A percentile compares a stretch with the other conserved stretches of the same genome.
These are phyloP conservation scores for Heliamphora pulchella DNA, from an alignment of 179 eudicot genomes.

Conservation along the genomic window DNA sequence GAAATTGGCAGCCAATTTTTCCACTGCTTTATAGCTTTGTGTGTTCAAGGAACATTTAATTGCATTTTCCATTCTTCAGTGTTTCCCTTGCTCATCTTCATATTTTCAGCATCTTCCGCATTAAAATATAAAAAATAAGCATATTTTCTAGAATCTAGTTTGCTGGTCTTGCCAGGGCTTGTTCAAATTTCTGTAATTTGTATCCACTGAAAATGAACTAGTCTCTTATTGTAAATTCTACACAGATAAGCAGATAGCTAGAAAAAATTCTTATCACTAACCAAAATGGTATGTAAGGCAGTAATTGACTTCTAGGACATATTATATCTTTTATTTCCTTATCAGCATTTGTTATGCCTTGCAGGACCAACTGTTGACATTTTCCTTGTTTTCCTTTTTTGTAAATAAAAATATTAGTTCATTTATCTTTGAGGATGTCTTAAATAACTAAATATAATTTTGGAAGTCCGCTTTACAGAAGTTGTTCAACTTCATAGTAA, in stretches of 20 bases:
- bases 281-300: background rate
- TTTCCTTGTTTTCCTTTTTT: background rate
- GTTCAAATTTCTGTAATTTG: background rate
- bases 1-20: slow-evolving; percentile 10
- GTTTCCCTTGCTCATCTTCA: background rate
- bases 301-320: background rate
- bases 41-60: background rate
- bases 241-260: background rate
- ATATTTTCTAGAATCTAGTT: background rate
- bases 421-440: background rate
- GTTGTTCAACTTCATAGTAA: background rate
- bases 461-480: background rate
- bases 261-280: background rate
- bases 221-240: background rate
- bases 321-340: slow-evolving; percentile 5
- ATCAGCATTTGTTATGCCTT: background rate
- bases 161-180: background rate
- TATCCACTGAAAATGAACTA: background rate
- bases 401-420: background rate
- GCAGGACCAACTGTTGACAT: background rate
- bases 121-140: background rate
- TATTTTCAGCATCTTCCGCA: background rate
- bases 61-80: background rate
- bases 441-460: background rate
- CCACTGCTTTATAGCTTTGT: background rate